Conservation (phyloP, 2,329 filamentous ascomycete genomes). For the Clarireedia homoeocarpa region DNA sequence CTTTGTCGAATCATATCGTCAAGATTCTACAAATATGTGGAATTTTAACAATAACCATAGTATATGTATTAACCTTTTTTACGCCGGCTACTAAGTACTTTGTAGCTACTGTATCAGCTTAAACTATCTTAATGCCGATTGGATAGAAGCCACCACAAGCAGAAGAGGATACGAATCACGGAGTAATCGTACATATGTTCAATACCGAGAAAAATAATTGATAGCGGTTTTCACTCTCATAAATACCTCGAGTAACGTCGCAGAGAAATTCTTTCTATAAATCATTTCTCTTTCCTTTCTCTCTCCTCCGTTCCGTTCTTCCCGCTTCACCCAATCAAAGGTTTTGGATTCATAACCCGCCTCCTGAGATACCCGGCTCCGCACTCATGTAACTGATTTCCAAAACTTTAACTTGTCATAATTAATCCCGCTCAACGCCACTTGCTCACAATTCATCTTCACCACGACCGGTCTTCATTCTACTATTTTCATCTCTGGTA, state of each 20-base stretch:
- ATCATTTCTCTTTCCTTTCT: background rate
- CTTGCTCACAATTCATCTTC: background rate
- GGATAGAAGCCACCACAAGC: background rate
- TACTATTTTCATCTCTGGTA: background rate
- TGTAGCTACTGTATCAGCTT: background rate
- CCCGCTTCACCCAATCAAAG: conserved; percentile 3
- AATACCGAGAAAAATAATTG: no score
- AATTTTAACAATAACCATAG: no score
- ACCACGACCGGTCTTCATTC: background rate
- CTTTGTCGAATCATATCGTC: no score
- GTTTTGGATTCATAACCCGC: conserved; percentile 4
- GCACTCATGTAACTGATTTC: background rate
- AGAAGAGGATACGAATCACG: background rate
- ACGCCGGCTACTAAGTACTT: no score
- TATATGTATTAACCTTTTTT: no score
- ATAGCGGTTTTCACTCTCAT: background rate
- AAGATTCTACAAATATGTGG: no score
- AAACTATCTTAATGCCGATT: background rate
- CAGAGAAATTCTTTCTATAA: background rate
- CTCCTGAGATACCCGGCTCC: background rate
- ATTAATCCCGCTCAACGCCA: background rate
- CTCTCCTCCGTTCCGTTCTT: background rate
- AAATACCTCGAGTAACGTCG: background rate
- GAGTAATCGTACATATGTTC: background rate
- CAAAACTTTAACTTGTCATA: background rate